phyloP scores from a whole-genome alignment of 148 eudicot genomes.

The Nyssa sinensis region DNA sequence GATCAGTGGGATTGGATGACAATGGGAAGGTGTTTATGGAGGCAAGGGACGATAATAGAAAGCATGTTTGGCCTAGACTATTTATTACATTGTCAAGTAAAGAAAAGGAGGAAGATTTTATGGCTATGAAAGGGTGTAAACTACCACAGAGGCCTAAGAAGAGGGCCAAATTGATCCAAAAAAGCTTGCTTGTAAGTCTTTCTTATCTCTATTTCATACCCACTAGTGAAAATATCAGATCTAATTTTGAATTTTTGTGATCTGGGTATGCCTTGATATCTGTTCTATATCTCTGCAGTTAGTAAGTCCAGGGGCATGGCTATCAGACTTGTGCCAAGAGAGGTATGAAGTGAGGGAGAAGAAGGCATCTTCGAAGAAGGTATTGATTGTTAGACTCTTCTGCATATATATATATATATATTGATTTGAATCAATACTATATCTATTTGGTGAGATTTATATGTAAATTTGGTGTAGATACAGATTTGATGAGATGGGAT shows the following conservation, averaged over 20 bases:
- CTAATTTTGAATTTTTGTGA: background rate
- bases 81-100: constrained; percentile 68
- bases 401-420: background rate
- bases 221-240: background rate
- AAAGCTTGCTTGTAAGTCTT: constrained; percentile 64
- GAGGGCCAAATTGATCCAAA: constrained; percentile 81
- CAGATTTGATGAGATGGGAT: background rate
- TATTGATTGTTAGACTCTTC: no score
- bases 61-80: constrained; percentile 71
- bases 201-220: background rate
- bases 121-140: constrained; percentile 97
- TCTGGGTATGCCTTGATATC: background rate
- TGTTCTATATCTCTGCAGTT: constrained; percentile 33
- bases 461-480: background rate
- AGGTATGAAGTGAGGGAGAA: constrained; percentile 90
- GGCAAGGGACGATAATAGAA: constrained; percentile 35
- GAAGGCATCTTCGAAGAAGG: constrained; percentile 79
- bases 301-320: constrained; percentile 83
- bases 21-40: constrained; percentile 40
- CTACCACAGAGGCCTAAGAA: constrained; percentile 98
- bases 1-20: constrained; percentile 51
- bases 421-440: no score
- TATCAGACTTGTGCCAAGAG: constrained; percentile 67
- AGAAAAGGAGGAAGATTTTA: constrained; percentile 95
- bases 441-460: background rate